Evolutionary conservation across 345 rosid genomes (phyloP).

Genomic region (Sisymbrium irio): DNA sequence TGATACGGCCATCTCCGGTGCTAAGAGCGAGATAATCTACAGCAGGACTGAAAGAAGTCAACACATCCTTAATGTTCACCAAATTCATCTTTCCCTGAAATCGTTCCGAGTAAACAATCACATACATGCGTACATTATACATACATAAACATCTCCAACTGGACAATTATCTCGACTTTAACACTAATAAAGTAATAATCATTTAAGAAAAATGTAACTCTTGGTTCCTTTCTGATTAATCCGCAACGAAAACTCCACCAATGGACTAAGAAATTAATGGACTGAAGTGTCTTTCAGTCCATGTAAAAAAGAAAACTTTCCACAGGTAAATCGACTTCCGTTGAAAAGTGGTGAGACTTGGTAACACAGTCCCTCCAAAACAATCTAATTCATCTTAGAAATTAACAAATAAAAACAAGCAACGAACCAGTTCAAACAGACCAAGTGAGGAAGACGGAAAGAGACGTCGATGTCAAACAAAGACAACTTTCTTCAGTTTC

Average conservation of each 20-base stretch:
- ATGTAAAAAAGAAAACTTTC: neutral
- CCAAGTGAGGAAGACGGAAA: neutral
- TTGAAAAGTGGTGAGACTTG: too few relatives aligned
- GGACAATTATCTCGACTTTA: neutral
- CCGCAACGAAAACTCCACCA: neutral
- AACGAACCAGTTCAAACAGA: conserved; percentile 18
- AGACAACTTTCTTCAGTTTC: neutral
- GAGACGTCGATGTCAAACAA: neutral
- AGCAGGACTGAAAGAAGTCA: conserved; percentile 77
- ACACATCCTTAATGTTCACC: conserved; percentile 62
- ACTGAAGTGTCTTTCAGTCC: neutral
- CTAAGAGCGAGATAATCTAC: conserved; percentile 74
- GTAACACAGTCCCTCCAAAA: neutral
- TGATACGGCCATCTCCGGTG: conserved; percentile 85
- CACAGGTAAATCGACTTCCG: too few relatives aligned
- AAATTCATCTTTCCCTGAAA: conserved; percentile 60
- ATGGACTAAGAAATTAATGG: neutral
- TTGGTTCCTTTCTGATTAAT: neutral
- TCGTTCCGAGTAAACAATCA: conserved; percentile 10
- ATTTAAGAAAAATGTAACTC: neutral
- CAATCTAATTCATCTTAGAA: neutral
- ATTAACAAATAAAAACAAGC: neutral
- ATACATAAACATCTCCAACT: neutral
- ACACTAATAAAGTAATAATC: neutral
- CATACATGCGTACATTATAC: neutral